These are phyloP conservation scores for Aspergillus heteromorphus DNA, from an alignment of 495 filamentous ascomycete genomes.

Conservation along the genomic window DNA sequence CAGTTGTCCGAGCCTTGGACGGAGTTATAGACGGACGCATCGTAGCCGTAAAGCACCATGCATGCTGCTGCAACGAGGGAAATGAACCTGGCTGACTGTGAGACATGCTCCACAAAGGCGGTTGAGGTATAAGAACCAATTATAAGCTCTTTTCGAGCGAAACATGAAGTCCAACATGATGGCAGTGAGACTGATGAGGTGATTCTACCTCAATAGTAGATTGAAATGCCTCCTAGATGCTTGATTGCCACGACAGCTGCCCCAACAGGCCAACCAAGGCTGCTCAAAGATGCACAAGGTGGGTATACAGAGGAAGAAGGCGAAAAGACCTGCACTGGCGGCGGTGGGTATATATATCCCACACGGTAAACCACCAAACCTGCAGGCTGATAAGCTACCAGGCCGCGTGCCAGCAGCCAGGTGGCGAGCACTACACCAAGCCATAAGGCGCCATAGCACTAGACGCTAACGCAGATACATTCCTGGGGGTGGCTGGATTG, in stretches of 20 bases:
- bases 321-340: background rate
- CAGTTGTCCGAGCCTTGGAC: slow-evolving; percentile 56
- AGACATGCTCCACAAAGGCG: background rate
- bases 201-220: background rate
- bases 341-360: background rate
- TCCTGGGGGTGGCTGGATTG: background rate
- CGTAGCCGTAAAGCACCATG: slow-evolving; percentile 64
- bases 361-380: background rate
- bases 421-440: slow-evolving; percentile 1
- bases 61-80: slow-evolving; percentile 58
- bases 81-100: slow-evolving; percentile 44
- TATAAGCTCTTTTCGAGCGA: slow-evolving; percentile 32
- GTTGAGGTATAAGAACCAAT: slow-evolving; percentile 24
- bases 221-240: background rate
- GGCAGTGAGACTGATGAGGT: slow-evolving; percentile 3
- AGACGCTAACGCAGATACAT: background rate
- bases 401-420: slow-evolving; percentile 2
- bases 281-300: background rate
- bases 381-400: slow-evolving; percentile 1
- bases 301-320: background rate
- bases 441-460: background rate
- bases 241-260: background rate
- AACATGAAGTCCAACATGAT: slow-evolving; percentile 6
- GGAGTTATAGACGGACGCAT: slow-evolving; percentile 62
- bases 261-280: background rate